Base-by-base conservation (phyloP, 768 basidiomycete genomes). In the Ramaria sp. region DNA sequence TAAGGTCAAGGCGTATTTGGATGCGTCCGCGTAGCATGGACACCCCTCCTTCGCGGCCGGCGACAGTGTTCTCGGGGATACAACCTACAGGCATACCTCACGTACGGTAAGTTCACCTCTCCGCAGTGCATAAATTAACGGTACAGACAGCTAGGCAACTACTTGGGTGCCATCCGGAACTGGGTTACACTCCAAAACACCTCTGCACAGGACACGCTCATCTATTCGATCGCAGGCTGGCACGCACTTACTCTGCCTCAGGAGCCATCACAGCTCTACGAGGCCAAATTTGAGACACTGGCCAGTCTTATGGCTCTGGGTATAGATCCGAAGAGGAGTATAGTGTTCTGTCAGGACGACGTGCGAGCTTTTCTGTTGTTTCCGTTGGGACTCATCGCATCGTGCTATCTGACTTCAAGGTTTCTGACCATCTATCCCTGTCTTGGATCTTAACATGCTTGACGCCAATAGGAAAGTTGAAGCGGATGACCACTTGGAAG, bases 401-500 rank as follows among this genome's bases (percentile, higher is more conserved):
- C 34, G 18, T 20, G 15, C 15, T 48, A 39, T 48, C 13, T 34
- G 8, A 34, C 8, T 8, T 18, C 39, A 56, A 95, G 91, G 89
- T 93, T 52, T 81, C 73, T 50, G 74, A 85, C 57, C 94, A 97
- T 63, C 76, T 82, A 0, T 93, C 97, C 60, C 69, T 96, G 16
- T 83, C 87, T 2, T 97, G 94, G 95, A 81, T 94, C 47, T 66
- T 97, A 55, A 88, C 79, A 59, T 95, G 91, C 61, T 69, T 92
- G 30, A 85, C 89, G 0, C 83, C 91, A 0, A 73, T 94, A 20
- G 90, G 91, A 9, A 82, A 81, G 60, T 69, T 97, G 9, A 79
- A 82, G 38, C 69, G 93, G 41, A 96, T 97, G 95, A 97, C 93
- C 3, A 92, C 90, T 0, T 97, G 94, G 92, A 98, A 97, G 79